A percentile compares a stretch with the other conserved stretches of the same genome.
Conservation (phyloP, 148 eudicot genomes). For the Bassia scoparia region DNA sequence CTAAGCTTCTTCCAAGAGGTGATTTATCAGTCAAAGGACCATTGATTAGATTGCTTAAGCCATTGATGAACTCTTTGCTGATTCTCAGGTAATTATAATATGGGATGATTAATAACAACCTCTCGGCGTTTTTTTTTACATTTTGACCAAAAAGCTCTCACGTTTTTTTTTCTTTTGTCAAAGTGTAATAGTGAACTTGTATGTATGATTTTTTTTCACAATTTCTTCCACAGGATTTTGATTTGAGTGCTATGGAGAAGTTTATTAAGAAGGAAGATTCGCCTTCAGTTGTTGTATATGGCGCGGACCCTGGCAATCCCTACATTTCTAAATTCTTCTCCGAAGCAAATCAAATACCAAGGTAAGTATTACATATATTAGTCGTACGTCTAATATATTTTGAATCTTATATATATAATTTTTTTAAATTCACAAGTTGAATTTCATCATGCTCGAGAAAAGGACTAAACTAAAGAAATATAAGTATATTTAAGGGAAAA, state of each 20-base stretch:
- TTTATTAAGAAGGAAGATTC: conserved; percentile 53
- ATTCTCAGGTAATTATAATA: conserved; percentile 54
- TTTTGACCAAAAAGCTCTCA: too few relatives aligned
- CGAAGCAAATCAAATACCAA: conserved; percentile 39
- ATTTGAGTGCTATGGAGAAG: conserved; percentile 53
- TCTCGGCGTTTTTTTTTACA: too few relatives aligned
- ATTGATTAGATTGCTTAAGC: conserved; percentile 67
- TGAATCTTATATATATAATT: too few relatives aligned
- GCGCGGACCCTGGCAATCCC: conserved; percentile 55
- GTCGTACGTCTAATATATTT: too few relatives aligned
- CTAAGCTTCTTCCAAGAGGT: conserved; percentile 66
- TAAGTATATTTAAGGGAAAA: too few relatives aligned
- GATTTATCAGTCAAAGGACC: conserved; percentile 65
- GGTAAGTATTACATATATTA: too few relatives aligned
- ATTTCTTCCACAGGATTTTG: conserved; percentile 51
- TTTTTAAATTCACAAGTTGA: too few relatives aligned
- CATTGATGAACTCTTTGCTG: conserved; percentile 80
- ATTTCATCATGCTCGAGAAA: too few relatives aligned
- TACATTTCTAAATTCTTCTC: conserved; percentile 55
- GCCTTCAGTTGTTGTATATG: conserved; percentile 56
- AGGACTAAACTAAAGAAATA: too few relatives aligned
- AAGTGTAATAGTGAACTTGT: too few relatives aligned
- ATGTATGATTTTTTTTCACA: too few relatives aligned
- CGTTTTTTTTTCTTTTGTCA: too few relatives aligned
- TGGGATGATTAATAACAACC: not conserved